Percentiles rank a stretch among this genome's conserved stretches.
Conservation (phyloP, 2,329 filamentous ascomycete genomes). For the Ceratocystis variospora region DNA sequence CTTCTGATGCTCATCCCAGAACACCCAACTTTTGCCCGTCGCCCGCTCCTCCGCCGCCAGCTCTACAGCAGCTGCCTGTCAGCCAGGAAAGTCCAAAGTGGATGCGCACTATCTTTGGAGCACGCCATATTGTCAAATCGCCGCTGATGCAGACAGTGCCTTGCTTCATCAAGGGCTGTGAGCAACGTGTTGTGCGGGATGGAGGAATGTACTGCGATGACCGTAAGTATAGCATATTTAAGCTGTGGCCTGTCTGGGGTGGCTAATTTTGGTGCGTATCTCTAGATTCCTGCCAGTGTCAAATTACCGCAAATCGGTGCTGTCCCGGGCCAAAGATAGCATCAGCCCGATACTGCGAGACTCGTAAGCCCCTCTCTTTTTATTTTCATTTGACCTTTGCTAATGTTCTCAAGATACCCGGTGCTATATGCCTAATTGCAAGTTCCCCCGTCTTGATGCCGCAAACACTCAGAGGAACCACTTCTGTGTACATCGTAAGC, state of each 20-base stretch:
- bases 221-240: neutral
- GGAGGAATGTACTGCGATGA: constrained; percentile 8
- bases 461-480: neutral
- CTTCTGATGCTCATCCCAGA: neutral
- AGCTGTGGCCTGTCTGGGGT: neutral
- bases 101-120: constrained; percentile 11
- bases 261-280: neutral
- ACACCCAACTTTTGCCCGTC: neutral
- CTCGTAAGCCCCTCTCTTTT: constrained; percentile 1
- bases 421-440: constrained; percentile 2
- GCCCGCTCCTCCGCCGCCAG: neutral
- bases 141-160: constrained; percentile 3
- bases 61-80: neutral
- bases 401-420: constrained; percentile 3
- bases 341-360: constrained; percentile 1
- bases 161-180: constrained; percentile 11
- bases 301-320: neutral
- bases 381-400: neutral
- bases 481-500: constrained; percentile 15
- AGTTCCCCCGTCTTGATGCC: constrained; percentile 6
- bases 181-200: neutral
- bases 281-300: constrained; percentile 8
- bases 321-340: constrained; percentile 2
- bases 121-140: constrained; percentile 13
- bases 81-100: constrained; percentile 5